Base-by-base conservation (phyloP, 257 asterid genomes). In the Pogostemon cablin region DNA sequence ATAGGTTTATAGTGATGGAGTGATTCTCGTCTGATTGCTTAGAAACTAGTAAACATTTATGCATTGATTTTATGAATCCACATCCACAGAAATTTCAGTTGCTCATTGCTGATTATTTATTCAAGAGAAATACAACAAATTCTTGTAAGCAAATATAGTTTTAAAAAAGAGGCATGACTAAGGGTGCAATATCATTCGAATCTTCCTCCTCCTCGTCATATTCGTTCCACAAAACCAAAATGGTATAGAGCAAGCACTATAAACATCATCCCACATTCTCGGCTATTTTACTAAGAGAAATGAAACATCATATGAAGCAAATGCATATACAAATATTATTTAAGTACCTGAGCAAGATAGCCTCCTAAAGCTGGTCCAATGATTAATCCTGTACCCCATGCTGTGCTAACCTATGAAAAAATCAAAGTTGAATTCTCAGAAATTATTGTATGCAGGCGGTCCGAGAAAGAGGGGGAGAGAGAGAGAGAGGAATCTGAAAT, bases 331-430 rank as follows among this genome's bases (percentile, higher is more conserved):
- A 49, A 1, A 43, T 11, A 61, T 17, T 64, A 48, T 53, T 39
- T 41, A 44, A 32, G 61, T 75, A 91, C 97, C 97, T 88, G 92
- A 68, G 96, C 96, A 63, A 91, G 95, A 75, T 58, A 91, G 44
- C 98, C 98, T 61, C 98, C 98, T 52, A 91, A 56, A 67, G 96
- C 96, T 58, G 98, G 98, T 67, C 98, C 98, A 32, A 91, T 86
- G 55, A 91, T 83, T 75, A 91, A 77, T 54, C 95, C 96, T 52
- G 84, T 72, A 55, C 95, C 98, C 98, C 96, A 91, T 60, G 98
- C 81, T 48, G 96, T 91, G 74, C 90, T 84, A 68, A 89, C 93
- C 98, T 91, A 53, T 64, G 12, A 50, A 35, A 72, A 49, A 3
- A n/a, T 35, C 15, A 7, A 78, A 74, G 35, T 12, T 15, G 43